A percentile compares a stretch with the other conserved stretches of the same genome.
Conservation (phyloP, 345 rosid species). For the Passiflora organensis region DNA sequence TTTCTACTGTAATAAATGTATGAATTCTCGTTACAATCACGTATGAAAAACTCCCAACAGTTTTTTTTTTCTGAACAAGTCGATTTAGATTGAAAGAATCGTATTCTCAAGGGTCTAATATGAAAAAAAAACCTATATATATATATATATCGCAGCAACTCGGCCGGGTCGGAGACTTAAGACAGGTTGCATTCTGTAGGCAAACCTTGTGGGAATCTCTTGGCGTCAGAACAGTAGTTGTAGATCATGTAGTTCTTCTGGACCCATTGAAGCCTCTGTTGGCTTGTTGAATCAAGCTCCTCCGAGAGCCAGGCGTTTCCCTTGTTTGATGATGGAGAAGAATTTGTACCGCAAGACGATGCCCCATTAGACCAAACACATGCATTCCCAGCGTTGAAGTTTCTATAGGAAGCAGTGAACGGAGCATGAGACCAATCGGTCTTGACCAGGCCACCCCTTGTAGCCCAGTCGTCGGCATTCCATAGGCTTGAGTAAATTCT, state of each 20-base stretch:
- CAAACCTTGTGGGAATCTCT: slow-evolving; percentile 2
- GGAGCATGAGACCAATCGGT: slow-evolving; percentile 7
- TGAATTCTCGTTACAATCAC: too few species aligned
- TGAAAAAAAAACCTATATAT: too few species aligned
- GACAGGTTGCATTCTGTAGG: background rate
- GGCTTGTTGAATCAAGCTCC: slow-evolving; percentile 6
- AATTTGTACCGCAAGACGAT: background rate
- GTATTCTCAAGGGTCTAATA: too few species aligned
- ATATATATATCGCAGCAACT: too few species aligned
- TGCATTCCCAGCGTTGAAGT: slow-evolving; percentile 2
- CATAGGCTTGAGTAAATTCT: slow-evolving; percentile 2
- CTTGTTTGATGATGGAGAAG: background rate
- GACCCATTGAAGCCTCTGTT: background rate
- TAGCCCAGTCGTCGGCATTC: slow-evolving; percentile 10
- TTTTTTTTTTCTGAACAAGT: too few species aligned
- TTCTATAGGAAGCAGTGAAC: slow-evolving; percentile 7
- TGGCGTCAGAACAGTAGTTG: background rate
- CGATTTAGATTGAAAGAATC: too few species aligned
- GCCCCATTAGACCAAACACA: background rate
- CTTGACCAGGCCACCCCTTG: slow-evolving; percentile 4
- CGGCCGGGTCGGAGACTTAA: background rate
- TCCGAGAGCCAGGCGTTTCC: background rate
- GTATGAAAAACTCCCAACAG: too few species aligned
- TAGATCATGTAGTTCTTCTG: slow-evolving; percentile 9
- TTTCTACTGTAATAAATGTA: too few species aligned